Evolutionary conservation across 495 filamentous ascomycete species (phyloP), one percentile per base, ranked within the genome.

Genomic region (Durotheca rogersii): DNA sequence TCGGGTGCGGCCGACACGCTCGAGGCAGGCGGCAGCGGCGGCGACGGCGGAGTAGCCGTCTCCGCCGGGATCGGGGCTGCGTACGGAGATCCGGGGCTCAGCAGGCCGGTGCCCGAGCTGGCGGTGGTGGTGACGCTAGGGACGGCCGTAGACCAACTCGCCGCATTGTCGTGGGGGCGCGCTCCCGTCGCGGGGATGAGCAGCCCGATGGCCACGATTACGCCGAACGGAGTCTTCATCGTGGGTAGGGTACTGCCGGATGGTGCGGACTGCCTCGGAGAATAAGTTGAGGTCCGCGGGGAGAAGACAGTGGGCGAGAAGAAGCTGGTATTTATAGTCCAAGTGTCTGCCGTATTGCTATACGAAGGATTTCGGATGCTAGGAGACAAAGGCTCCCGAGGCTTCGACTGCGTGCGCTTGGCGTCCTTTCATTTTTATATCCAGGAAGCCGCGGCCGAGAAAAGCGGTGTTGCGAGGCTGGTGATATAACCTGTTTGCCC

Each of bases 21-120:
- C 5, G 37, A 14, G 2, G 15, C 4, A 12, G 31, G 10, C 4
- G 49, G 21, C 12, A n/a, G 15, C 10, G 27, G 17, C 7, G 30
- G 17, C 17, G 50, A 36, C 9, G 31, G 15, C 30, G 20, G 14
- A 4, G 25, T 31, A 31, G 25, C 43, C 11, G 52, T 51, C 7
- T 40, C 14, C 6, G 34, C 45, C n/a, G 39, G 34, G 7, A 7
- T 31, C 5, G 27, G 1, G 10, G 15, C 7, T 4, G 6, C 6
- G 32, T 29, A 20, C 17, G 7, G 5, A 9, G 30, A 18, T 15
- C 27, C 9, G 16, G 33, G n/a, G 21, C 33, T 33, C 42, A 30
- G 4, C 37, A 27, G 4, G 25, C 21, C 7, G 34, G 35, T 23
- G 39, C 14, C 6, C 5, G n/a, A 16, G 1, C 31, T 21, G 15